Evolutionary conservation across 2,329 filamentous ascomycete genomes (phyloP), one percentile per base, ranked within the genome.

Genomic region (Hypoxylon sp.): DNA sequence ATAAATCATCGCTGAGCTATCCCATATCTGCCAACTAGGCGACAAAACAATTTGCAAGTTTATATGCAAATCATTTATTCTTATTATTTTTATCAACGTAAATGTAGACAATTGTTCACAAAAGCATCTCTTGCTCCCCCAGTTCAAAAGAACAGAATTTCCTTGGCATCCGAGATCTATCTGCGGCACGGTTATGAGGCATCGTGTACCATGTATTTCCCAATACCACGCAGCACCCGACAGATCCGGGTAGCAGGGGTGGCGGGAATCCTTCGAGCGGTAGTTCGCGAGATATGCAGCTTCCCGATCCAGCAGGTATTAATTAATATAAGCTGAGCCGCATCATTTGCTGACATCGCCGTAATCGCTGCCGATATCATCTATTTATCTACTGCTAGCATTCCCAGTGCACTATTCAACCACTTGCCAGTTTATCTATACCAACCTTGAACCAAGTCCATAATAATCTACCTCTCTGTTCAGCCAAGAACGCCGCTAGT

Each of bases 241-340:
- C 40, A 22, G 40, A 44, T 44, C 40, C 40, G 40, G 17, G 13
- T n/a, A 44, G 40, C 40, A 44, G 40, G 40, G 40, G 40, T 44
- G 7, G 17, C 40, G 14, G 40, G 17, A 22, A 44, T 44, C 40
- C 40, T 44, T 44, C 17, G 11, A 44, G 40, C 10, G 40, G 17
- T 22, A 44, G 40, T 44, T 22, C 17, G 40, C 40, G 40, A 44
- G 40, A 42, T 10, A 8, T 44, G 40, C 40, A 44, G 40, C 3
- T 44, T 44, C 40, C 13, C 17, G 40, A 44, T 44, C 40, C 8
- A 44, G 17, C 40, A 44, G 17, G 7, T 42, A 27, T 27, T 27
- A 42, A 42, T 42, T 44, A 44, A 44, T 44, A 44, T 44, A 44
- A 44, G 40, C 40, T 22, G 40, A 44, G 40, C 40, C 40, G 40